These are phyloP conservation scores for Letharia lupina DNA, from an alignment of 495 filamentous ascomycete species.

Conservation along the genomic window DNA sequence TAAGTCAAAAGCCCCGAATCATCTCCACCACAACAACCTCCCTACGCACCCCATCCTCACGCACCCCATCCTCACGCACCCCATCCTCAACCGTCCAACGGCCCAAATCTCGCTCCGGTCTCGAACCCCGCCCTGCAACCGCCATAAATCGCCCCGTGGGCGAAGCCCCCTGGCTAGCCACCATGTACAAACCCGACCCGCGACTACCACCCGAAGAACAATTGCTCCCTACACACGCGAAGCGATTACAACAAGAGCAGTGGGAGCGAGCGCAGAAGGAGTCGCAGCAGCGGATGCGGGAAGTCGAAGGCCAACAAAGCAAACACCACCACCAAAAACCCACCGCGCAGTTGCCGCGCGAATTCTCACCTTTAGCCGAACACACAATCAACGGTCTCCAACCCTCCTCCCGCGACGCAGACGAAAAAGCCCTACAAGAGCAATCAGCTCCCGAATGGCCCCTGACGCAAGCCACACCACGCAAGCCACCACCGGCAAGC, in stretches of 20 bases:
- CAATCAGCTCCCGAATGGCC: slow-evolving; percentile 14
- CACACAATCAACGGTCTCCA: slow-evolving; percentile 19
- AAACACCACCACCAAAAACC: slow-evolving; percentile 4
- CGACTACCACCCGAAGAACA: slow-evolving; percentile 91
- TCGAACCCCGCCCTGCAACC: slow-evolving; percentile 49
- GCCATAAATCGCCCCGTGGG: slow-evolving; percentile 76
- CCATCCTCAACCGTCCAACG: slow-evolving; percentile 55
- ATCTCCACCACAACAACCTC: slow-evolving; percentile 8
- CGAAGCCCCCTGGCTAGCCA: slow-evolving; percentile 89
- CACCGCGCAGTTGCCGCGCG: neutral
- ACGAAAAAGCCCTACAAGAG: slow-evolving; percentile 10
- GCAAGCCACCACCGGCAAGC: neutral
- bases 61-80: slow-evolving; percentile 72
- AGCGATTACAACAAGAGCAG: slow-evolving; percentile 83
- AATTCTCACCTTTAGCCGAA: slow-evolving; percentile 18
- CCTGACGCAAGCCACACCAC: neutral
- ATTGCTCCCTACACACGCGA: slow-evolving; percentile 88
- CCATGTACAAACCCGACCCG: slow-evolving; percentile 93
- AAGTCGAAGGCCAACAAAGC: neutral
- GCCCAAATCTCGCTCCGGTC: slow-evolving; percentile 55
- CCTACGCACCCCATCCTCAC: slow-evolving; percentile 64
- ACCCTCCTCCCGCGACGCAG: slow-evolving; percentile 10
- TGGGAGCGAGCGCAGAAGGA: slow-evolving; percentile 59
- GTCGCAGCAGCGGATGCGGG: slow-evolving; percentile 7
- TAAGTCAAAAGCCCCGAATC: slow-evolving; percentile 26